Evolutionary conservation across 129 eudicot genomes (phyloP).

Genomic region (Artemisia annua): DNA sequence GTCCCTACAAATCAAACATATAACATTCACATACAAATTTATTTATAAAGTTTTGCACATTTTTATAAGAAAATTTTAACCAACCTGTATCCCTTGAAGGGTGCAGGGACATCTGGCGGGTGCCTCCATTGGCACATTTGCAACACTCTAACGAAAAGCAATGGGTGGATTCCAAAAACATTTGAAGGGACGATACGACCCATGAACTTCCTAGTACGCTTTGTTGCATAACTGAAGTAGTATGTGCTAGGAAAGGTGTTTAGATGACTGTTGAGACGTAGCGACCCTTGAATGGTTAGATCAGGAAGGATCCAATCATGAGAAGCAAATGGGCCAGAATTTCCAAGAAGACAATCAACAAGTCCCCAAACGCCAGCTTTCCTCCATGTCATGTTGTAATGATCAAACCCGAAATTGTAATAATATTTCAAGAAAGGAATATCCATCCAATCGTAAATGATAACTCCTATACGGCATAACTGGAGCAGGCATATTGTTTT

Average conservation of each 20-base stretch:
- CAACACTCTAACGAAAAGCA: slow-evolving; percentile 81
- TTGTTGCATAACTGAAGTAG: slow-evolving; percentile 94
- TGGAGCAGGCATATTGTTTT: slow-evolving; percentile 85
- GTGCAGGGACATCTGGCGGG: slow-evolving; percentile 87
- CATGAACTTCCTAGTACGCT: slow-evolving; percentile 66
- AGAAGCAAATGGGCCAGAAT: slow-evolving; percentile 84
- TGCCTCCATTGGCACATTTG: slow-evolving; percentile 91
- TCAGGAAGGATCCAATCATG: slow-evolving; percentile 99
- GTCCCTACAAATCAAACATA: slow-evolving; percentile 51
- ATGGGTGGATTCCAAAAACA: slow-evolving; percentile 70
- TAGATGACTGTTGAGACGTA: slow-evolving; percentile 67
- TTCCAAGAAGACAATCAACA: slow-evolving; percentile 72
- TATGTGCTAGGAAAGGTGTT: slow-evolving; percentile 83
- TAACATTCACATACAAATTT: not conserved
- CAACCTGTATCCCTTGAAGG: slow-evolving; percentile 91
- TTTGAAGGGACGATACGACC: slow-evolving; percentile 79
- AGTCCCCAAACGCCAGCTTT: slow-evolving; percentile 83
- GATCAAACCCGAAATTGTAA: slow-evolving; percentile 93
- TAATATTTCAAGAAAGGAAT: slow-evolving; percentile 68
- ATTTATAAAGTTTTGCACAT: not conserved
- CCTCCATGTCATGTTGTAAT: slow-evolving; percentile 87
- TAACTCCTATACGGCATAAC: slow-evolving; percentile 71
- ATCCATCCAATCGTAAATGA: slow-evolving; percentile 87
- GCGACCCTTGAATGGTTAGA: slow-evolving; percentile 77
- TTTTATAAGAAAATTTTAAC: no score